phyloP scores from a whole-genome alignment of 2,329 filamentous ascomycete genomes.

The Curvularia sp. region DNA sequence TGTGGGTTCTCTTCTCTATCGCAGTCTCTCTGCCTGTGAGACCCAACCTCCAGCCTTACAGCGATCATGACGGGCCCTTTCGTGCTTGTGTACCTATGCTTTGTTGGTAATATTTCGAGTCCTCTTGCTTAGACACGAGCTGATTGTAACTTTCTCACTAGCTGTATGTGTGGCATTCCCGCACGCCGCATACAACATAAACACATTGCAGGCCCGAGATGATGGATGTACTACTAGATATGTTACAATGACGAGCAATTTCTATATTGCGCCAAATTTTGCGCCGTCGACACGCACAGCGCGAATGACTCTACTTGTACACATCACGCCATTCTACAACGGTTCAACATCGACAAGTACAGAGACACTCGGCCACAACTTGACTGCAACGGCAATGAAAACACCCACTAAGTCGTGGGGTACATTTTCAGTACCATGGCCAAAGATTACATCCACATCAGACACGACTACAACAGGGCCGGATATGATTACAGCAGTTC shows the following conservation, averaged over 20 bases:
- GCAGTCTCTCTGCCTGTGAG: neutral
- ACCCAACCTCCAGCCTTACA: neutral
- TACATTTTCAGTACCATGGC: neutral
- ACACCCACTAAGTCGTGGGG: neutral
- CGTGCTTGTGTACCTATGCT: neutral
- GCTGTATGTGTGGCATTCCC: neutral
- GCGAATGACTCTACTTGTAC: neutral
- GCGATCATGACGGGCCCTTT: neutral
- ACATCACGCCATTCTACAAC: neutral
- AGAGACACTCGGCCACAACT: neutral
- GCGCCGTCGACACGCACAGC: neutral
- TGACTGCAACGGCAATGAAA: neutral
- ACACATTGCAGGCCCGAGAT: neutral
- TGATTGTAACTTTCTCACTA: neutral
- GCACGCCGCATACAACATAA: neutral
- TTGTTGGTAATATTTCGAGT: neutral
- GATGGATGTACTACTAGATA: neutral
- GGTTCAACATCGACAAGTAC: neutral
- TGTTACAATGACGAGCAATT: neutral
- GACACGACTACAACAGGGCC: neutral
- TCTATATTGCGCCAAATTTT: neutral
- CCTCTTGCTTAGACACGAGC: neutral
- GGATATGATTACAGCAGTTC: neutral
- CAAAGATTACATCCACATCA: neutral
- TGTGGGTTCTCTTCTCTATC: neutral